Percentiles rank a stretch among this genome's conserved stretches.
These are phyloP conservation scores for Botrytis galanthina DNA, from an alignment of 2,329 filamentous ascomycete genomes.

Conservation along the genomic window DNA sequence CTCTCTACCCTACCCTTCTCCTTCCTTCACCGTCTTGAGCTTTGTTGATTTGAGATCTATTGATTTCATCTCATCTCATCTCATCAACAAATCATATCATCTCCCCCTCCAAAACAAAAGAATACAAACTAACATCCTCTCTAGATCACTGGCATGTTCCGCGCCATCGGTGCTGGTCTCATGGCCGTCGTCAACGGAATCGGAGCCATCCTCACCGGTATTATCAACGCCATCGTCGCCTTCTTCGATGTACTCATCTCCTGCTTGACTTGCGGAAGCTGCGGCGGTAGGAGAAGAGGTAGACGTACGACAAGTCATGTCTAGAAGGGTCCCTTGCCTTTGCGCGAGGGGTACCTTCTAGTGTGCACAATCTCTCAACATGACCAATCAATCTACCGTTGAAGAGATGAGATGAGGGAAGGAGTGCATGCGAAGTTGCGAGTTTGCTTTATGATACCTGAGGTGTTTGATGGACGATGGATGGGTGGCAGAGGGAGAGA, in stretches of 20 bases:
- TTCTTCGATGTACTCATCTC: slow-evolving; percentile 41
- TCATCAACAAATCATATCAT: too few species aligned
- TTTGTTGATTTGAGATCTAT: not conserved
- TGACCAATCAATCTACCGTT: not conserved
- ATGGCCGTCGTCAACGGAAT: slow-evolving; percentile 56
- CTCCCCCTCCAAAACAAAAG: slow-evolving; percentile 1
- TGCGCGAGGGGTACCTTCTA: not conserved
- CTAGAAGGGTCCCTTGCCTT: slow-evolving; percentile 22
- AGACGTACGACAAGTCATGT: slow-evolving; percentile 29
- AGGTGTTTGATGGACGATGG: not conserved
- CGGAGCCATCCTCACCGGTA: slow-evolving; percentile 39
- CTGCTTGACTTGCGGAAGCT: slow-evolving; percentile 40
- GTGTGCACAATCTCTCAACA: not conserved
- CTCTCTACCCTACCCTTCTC: slow-evolving; percentile 19
- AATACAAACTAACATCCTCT: not conserved
- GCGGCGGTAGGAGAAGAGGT: slow-evolving; percentile 32
- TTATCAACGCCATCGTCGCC: slow-evolving; percentile 36
- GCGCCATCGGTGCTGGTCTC: slow-evolving; percentile 37
- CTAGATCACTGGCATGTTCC: slow-evolving; percentile 38
- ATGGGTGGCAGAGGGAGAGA: not conserved
- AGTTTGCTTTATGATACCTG: slow-evolving; percentile 10
- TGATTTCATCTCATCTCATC: too few species aligned
- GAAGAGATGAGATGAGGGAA: not conserved
- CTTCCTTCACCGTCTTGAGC: not conserved
- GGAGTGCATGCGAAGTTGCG: not conserved